A percentile compares a stretch with the other conserved stretches of the same genome.
Conservation (phyloP, 495 filamentous ascomycete species). For the Daldinia bambusicola region DNA sequence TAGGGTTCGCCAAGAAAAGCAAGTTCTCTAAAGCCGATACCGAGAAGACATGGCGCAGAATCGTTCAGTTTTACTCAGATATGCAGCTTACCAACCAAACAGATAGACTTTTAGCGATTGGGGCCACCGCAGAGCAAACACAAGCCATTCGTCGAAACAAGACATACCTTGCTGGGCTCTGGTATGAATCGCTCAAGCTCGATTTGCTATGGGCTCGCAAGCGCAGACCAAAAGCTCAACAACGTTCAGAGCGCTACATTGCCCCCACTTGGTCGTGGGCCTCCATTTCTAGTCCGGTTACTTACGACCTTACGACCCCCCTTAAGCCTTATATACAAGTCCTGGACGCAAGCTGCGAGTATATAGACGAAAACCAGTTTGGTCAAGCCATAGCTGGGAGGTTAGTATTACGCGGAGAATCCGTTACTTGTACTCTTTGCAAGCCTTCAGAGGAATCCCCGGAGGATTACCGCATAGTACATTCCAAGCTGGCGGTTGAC, state of each 20-base stretch:
- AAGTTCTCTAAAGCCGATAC: not conserved
- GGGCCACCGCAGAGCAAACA: slow-evolving; percentile 13
- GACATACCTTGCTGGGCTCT: slow-evolving; percentile 9
- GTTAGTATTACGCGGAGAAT: not conserved
- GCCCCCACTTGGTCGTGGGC: slow-evolving; percentile 17
- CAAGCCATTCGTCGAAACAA: not conserved
- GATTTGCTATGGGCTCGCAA: slow-evolving; percentile 6
- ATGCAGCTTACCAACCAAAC: slow-evolving; percentile 1
- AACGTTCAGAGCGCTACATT: not conserved
- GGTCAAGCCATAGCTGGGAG: not conserved
- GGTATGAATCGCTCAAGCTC: slow-evolving; percentile 3
- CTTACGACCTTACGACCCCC: not conserved
- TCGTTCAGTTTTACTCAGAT: slow-evolving; percentile 4
- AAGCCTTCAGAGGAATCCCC: not conserved
- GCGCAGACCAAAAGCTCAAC: not conserved
- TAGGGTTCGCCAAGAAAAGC: not conserved
- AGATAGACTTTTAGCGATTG: slow-evolving; percentile 12
- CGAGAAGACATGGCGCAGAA: not conserved
- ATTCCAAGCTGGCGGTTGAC: not conserved
- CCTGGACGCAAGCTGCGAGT: not conserved
- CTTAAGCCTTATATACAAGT: not conserved
- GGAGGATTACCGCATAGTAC: not conserved
- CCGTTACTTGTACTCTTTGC: not conserved
- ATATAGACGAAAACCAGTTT: slow-evolving; percentile 6
- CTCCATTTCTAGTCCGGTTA: not conserved